Base-by-base conservation (phyloP, 2,329 filamentous ascomycete species). In the Hansfordia pulvinata region DNA sequence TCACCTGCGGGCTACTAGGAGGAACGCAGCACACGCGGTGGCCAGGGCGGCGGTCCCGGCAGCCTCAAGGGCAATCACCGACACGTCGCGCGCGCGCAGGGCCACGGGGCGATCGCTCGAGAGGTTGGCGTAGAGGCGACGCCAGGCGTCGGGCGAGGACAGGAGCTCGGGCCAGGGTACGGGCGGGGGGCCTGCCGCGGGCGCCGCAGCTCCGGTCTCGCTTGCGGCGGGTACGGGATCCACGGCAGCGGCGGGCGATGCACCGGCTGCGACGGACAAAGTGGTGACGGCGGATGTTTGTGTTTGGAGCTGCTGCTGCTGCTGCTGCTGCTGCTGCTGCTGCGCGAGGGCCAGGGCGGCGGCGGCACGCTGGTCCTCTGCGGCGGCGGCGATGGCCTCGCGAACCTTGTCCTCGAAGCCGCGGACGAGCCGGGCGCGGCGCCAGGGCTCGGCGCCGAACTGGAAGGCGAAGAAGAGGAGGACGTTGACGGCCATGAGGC, bases 401-500 rank as follows among this genome's bases (percentile, higher is more conserved):
- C 67, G 63, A 30, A 85, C 77, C 51, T 85, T 76, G 41, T 83
- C 78, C 37, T 84, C 80, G 40, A 90, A 83, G 14, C 80, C 86
- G 39, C 67, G 72, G 31, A 96, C 83, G 34, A 98, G 68, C 41
- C 84, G 64, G 44, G 62, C 65, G 40, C 90, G 64, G 40, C 85
- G 74, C 84, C 88, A 96, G 4, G 90, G 90, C 62, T 98, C 88
- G 34, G 93, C 77, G 12, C 90, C 73, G 40, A 93, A 76, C 54
- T 94, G 77, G 40, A 92, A 75, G 11, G 86, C 65, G 28, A 98
- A 54, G 46, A 98, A 83, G 24, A 98, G 56, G 34, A 96, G 50
- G 17, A 96, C 81, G 47, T 98, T 98, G 44, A 96, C 71, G 14
- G 88, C 88, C 90, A 98, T 98, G 34, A 98, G 59, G 1, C 88